Conservation (phyloP, 345 rosid species). For the Lepidium aucheri region DNA sequence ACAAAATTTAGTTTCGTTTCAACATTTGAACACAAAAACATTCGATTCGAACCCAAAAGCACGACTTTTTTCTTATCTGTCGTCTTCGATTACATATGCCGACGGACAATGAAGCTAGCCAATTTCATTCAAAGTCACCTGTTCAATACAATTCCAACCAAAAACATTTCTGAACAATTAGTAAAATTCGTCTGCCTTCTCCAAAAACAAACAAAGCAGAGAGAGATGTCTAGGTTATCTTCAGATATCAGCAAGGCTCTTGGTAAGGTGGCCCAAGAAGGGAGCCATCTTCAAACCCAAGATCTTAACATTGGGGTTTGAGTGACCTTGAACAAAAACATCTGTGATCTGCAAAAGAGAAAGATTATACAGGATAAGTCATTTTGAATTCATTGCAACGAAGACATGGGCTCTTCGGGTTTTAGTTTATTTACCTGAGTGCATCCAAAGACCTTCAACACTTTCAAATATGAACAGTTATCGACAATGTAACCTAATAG, state of each 20-base stretch:
- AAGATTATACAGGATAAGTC: too few relatives aligned
- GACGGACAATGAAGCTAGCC: too few relatives aligned
- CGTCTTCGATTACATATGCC: too few relatives aligned
- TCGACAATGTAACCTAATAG: constrained; percentile 79
- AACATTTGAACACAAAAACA: background rate
- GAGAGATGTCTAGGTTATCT: background rate
- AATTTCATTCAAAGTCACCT: too few relatives aligned
- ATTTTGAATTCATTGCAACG: background rate
- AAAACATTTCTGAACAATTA: background rate
- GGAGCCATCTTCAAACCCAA: constrained; percentile 61
- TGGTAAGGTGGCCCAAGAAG: constrained; percentile 30
- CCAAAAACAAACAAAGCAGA: constrained; percentile 4
- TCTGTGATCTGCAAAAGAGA: constrained; percentile 54
- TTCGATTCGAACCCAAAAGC: background rate
- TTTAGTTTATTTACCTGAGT: constrained; percentile 45
- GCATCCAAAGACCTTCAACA: constrained; percentile 82
- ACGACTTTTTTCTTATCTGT: background rate
- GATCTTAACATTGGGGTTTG: constrained; percentile 50
- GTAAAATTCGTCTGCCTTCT: background rate
- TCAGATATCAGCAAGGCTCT: constrained; percentile 1
- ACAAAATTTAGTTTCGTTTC: background rate
- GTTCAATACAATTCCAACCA: too few relatives aligned
- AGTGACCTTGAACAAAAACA: constrained; percentile 58
- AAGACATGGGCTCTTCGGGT: background rate
- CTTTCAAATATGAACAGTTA: constrained; percentile 57